phyloP scores from a whole-genome alignment of 202 grass and related monocot species.

The Bolboschoenoplectus hybrid region DNA sequence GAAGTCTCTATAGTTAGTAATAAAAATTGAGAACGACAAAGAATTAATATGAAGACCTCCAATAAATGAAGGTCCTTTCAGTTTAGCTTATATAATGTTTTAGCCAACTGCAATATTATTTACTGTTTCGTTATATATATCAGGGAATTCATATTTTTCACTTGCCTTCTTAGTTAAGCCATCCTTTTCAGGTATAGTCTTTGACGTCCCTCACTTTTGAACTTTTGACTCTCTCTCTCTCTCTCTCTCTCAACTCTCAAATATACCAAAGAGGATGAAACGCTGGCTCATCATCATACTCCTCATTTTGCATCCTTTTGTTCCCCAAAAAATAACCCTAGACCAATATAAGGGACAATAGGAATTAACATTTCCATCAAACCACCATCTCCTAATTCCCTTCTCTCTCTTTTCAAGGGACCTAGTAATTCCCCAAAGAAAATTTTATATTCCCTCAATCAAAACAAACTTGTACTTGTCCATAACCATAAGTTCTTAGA shows the following conservation, averaged over 20 bases:
- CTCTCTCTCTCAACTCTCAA: constrained; percentile 11
- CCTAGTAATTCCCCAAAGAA: constrained; percentile 30
- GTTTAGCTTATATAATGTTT: neutral
- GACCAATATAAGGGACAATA: constrained; percentile 42
- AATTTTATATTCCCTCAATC: constrained; percentile 16
- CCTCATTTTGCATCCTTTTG: constrained; percentile 37
- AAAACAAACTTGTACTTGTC: constrained; percentile 22
- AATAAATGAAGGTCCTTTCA: neutral
- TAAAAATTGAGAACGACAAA: neutral
- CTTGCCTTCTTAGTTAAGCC: constrained; percentile 42
- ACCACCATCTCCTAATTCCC: constrained; percentile 25
- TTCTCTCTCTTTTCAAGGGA: constrained; percentile 28
- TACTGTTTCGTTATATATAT: constrained; percentile 34
- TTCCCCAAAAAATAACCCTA: constrained; percentile 27
- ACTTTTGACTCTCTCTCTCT: constrained; percentile 26
- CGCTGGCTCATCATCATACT: constrained; percentile 6
- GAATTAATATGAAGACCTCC: neutral
- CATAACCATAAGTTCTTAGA: neutral
- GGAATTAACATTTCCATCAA: constrained; percentile 32
- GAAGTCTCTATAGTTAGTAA: neutral
- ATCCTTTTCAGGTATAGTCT: constrained; percentile 39
- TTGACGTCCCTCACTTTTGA: constrained; percentile 22
- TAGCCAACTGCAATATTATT: neutral
- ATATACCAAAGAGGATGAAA: constrained; percentile 28
- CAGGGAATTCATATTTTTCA: neutral